Evolutionary conservation across 2,329 filamentous ascomycete genomes (phyloP).

Genomic region (Paracamarosporium sp.): DNA sequence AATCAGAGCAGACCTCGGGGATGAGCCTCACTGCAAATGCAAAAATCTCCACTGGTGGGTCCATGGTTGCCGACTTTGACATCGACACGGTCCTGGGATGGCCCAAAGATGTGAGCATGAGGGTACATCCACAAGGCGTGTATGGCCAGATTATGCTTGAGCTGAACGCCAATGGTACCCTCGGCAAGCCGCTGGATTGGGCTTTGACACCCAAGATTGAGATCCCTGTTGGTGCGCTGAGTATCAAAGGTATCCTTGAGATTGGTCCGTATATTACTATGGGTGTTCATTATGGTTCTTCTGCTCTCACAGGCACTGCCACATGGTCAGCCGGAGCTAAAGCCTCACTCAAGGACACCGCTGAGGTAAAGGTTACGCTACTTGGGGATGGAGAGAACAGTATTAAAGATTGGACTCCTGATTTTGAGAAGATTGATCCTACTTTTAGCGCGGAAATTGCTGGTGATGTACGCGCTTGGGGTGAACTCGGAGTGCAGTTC

Average conservation of each 20-base stretch:
- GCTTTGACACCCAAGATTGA: slow-evolving; percentile 27
- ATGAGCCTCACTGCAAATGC: slow-evolving; percentile 24
- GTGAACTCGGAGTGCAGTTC: slow-evolving; percentile 25
- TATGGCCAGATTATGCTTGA: slow-evolving; percentile 21
- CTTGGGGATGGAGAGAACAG: slow-evolving; percentile 20
- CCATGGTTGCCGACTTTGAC: slow-evolving; percentile 28
- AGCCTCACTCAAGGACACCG: slow-evolving; percentile 24
- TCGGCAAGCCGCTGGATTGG: slow-evolving; percentile 28
- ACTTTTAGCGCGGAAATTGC: slow-evolving; percentile 24
- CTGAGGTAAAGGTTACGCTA: slow-evolving; percentile 18
- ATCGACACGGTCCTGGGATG: slow-evolving; percentile 16
- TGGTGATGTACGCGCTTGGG: slow-evolving; percentile 25
- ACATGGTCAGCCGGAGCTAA: slow-evolving; percentile 22
- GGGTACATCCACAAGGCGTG: slow-evolving; percentile 25
- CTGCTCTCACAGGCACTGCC: slow-evolving; percentile 21
- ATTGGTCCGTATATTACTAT: slow-evolving; percentile 30
- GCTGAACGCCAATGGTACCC: slow-evolving; percentile 23
- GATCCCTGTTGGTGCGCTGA: slow-evolving; percentile 27
- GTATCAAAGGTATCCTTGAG: slow-evolving; percentile 22
- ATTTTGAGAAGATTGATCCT: slow-evolving; percentile 26
- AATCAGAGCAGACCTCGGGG: slow-evolving; percentile 23
- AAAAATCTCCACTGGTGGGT: slow-evolving; percentile 23
- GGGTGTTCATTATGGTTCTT: slow-evolving; percentile 29
- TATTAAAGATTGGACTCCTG: slow-evolving; percentile 24
- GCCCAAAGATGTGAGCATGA: slow-evolving; percentile 21